Evolutionary conservation across 257 asterid species (phyloP), one percentile per base, ranked within the genome.

Genomic region (Solanum etuberosum): DNA sequence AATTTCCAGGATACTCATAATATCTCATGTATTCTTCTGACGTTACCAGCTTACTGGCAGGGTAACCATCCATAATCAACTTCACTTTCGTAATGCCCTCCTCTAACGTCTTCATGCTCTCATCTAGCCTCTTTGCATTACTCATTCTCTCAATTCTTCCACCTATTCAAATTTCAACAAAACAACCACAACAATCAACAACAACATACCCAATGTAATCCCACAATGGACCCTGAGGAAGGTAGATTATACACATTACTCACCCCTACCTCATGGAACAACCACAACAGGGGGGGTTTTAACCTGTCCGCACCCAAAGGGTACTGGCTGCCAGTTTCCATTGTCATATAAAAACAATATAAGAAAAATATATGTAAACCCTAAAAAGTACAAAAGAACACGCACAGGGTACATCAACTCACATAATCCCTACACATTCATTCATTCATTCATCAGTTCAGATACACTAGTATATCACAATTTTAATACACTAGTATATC

Each of bases 1-100:
- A 48, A 86, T 72, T 72, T 63, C 34, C 73, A 87, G 89, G 89
- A 87, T 87, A 87, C 89, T 87, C 87, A 37, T 87, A 87, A 76
- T 87, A 87, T 40, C 42, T 87, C 89, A 87, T 87, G 77, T 83
- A 83, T 72, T 87, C 87, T 59, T 87, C 89, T 3, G 89, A 32
- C 7, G 85, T 54, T 54, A 87, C 74, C 67, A 83, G 46, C 29
- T 35, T 81, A n/a, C 72, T 71, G 54, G 87, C 37, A 72, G 89
- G 73, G 85, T 57, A 87, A 54, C 87, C 89, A 83, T 87, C 87
- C 85, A 87, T 25, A 25, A 87, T 83, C 46, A 83, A 51, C 78
- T 35, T 54, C 63, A 82, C 89, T 61, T 83, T 87, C 35, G 29
- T 25, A 48, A 87, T 34, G 14, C 87, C 87, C 57, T 83, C 87